phyloP scores from a whole-genome alignment of 2,329 filamentous ascomycete species.

The Cryphonectria carpinicola region DNA sequence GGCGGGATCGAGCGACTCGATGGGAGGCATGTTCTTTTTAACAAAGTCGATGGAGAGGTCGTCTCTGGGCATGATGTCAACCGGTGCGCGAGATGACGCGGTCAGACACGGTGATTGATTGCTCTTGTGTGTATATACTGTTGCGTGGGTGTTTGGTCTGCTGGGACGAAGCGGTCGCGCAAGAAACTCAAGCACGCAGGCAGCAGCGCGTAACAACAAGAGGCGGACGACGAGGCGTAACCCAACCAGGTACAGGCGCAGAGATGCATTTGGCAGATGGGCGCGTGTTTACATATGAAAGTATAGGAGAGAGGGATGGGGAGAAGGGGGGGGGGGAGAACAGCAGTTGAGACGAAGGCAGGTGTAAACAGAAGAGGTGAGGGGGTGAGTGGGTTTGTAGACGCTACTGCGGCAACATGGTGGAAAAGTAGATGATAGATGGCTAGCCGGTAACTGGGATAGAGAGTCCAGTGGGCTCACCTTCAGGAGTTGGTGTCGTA shows the following conservation, averaged over 20 bases:
- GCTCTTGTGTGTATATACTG: constrained; percentile 31
- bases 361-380: constrained; percentile 25
- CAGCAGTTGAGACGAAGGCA: constrained; percentile 8
- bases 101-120: constrained; percentile 17
- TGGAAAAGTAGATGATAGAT: constrained; percentile 25
- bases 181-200: constrained; percentile 10
- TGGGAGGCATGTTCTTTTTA: constrained; percentile 63
- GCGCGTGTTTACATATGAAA: constrained; percentile 14
- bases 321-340: neutral
- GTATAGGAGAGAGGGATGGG: neutral
- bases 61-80: constrained; percentile 76
- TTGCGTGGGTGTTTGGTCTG: constrained; percentile 11
- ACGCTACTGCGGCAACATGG: constrained; percentile 24
- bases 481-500: constrained; percentile 13
- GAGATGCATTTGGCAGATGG: neutral
- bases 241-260: constrained; percentile 9
- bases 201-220: constrained; percentile 9
- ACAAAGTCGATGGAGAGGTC: constrained; percentile 72
- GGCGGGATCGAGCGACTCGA: constrained; percentile 65
- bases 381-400: constrained; percentile 7
- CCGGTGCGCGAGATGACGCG: constrained; percentile 34
- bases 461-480: constrained; percentile 26
- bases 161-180: constrained; percentile 7
- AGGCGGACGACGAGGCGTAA: constrained; percentile 13
- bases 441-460: constrained; percentile 26